Evolutionary conservation across 768 basidiomycete species (phyloP).

Genomic region (Amanita thiersii): DNA sequence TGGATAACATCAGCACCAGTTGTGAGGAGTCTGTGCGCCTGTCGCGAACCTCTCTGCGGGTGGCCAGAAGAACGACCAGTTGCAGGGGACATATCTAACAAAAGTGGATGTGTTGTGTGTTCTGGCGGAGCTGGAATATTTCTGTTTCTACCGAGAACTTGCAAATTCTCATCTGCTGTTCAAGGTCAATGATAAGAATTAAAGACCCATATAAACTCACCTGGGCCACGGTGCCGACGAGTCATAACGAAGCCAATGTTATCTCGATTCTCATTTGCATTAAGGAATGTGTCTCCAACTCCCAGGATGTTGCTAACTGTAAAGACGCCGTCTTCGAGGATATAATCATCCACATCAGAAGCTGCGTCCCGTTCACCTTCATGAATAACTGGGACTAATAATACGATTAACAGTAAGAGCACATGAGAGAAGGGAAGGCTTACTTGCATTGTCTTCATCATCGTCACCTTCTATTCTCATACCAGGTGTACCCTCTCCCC

Average conservation of each 20-base stretch:
- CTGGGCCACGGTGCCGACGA: conserved; percentile 43
- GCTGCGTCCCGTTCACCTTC: conserved; percentile 54
- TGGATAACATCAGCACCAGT: conserved; percentile 55
- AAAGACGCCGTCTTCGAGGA: conserved; percentile 24
- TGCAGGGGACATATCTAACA: conserved; percentile 52
- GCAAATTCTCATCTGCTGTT: conserved; percentile 43
- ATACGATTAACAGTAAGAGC: conserved; percentile 11
- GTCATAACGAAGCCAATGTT: conserved; percentile 41
- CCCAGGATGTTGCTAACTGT: conserved; percentile 45
- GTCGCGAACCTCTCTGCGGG: conserved; percentile 42
- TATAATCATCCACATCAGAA: conserved; percentile 63
- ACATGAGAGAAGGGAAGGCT: conserved; percentile 11
- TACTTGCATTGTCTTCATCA: conserved; percentile 55
- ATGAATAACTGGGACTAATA: conserved; percentile 52
- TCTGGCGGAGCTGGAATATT: conserved; percentile 50
- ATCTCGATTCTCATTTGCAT: conserved; percentile 32
- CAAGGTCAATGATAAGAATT: conserved; percentile 7
- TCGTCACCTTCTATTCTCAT: conserved; percentile 45
- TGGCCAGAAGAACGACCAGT: conserved; percentile 32
- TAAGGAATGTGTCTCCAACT: conserved; percentile 45
- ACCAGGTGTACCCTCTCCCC: conserved; percentile 33
- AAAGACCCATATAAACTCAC: conserved; percentile 22
- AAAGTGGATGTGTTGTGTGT: conserved; percentile 73
- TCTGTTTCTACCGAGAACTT: conserved; percentile 58
- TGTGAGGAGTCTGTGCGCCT: conserved; percentile 47